Percentiles rank a stretch among this genome's conserved stretches.
These are phyloP conservation scores for Russula griseocarnosa DNA, from an alignment of 768 basidiomycete species.

Conservation along the genomic window DNA sequence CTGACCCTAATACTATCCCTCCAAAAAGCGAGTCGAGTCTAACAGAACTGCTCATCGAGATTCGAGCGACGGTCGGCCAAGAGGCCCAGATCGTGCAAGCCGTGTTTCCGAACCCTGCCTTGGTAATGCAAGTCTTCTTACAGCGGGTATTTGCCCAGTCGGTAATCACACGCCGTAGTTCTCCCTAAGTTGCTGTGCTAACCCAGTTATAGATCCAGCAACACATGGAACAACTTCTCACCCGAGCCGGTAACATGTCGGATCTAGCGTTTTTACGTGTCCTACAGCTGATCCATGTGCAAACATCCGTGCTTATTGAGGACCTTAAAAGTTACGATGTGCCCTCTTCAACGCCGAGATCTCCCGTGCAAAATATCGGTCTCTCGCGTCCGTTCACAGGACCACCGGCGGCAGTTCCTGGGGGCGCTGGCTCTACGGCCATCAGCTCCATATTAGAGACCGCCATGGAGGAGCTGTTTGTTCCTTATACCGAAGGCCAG, in stretches of 20 bases:
- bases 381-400: conserved; percentile 54
- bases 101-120: conserved; percentile 93
- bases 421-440: conserved; percentile 47
- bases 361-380: conserved; percentile 59
- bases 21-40: conserved; percentile 81
- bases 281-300: conserved; percentile 79
- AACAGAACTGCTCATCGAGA: conserved; percentile 76
- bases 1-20: conserved; percentile 71
- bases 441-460: conserved; percentile 87
- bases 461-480: conserved; percentile 93
- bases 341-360: conserved; percentile 59
- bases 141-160: conserved; percentile 98
- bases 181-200: background rate
- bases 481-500: conserved; percentile 88
- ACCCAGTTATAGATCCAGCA: conserved; percentile 75
- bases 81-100: conserved; percentile 98
- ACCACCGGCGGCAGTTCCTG: conserved; percentile 39
- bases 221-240: conserved; percentile 87
- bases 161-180: conserved; percentile 46
- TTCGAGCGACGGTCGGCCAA: conserved; percentile 85
- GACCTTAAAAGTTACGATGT: conserved; percentile 90
- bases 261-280: conserved; percentile 89
- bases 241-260: conserved; percentile 67
- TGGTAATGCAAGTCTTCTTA: conserved; percentile 97
- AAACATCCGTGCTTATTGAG: conserved; percentile 75